Percentiles rank a stretch among this genome's conserved stretches.
phyloP scores from a whole-genome alignment of 176 grass and related monocot genomes.

The Triticum monococcum region DNA sequence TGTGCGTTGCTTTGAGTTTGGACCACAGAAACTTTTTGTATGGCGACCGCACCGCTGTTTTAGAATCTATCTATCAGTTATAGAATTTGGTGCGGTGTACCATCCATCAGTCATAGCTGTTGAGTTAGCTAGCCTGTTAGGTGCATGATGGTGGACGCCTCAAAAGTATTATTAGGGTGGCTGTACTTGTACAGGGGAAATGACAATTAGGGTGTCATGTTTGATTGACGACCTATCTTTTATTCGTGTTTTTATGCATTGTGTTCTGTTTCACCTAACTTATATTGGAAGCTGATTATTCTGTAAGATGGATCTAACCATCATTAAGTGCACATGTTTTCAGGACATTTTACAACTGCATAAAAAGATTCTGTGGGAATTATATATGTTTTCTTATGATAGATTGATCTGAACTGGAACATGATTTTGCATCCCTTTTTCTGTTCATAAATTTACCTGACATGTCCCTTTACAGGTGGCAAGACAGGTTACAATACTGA shows the following conservation, averaged over 20 bases:
- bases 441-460: background rate
- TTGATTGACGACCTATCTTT: slow-evolving; percentile 4
- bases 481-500: slow-evolving; percentile 42
- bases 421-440: slow-evolving; percentile 4
- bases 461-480: slow-evolving; percentile 21
- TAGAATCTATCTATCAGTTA: slow-evolving; percentile 24
- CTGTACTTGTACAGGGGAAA: slow-evolving; percentile 7
- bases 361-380: background rate
- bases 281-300: background rate
- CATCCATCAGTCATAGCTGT: slow-evolving; percentile 6
- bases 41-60: background rate
- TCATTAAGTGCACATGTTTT: background rate
- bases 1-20: background rate
- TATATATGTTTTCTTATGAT: background rate
- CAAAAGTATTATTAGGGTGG: background rate
- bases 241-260: background rate
- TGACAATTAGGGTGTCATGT: background rate
- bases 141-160: background rate
- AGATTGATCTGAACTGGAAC: background rate
- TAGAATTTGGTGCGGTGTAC: slow-evolving; percentile 21
- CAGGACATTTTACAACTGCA: background rate
- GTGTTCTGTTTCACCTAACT: background rate
- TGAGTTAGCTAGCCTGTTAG: background rate
- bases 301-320: background rate
- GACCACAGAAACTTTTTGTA: background rate